These are phyloP conservation scores for Hyaloscypha hepaticicola DNA, from an alignment of 495 filamentous ascomycete species.

Conservation along the genomic window DNA sequence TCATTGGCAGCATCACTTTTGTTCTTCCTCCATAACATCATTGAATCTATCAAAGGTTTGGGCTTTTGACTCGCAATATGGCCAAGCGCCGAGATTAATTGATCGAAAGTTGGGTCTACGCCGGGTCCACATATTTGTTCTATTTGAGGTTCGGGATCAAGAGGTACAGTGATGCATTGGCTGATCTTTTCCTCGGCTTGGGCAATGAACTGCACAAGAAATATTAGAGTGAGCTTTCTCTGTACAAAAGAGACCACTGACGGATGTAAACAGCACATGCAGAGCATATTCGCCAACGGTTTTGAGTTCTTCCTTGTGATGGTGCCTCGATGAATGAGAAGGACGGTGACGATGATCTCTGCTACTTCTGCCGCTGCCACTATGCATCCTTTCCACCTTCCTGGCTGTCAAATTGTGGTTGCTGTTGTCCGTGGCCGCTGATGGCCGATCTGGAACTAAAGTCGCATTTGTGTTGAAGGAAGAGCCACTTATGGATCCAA, in stretches of 20 bases:
- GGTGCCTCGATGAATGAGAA: slow-evolving; percentile 72
- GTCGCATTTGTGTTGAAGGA: slow-evolving; percentile 32
- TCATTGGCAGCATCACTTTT: slow-evolving; percentile 84
- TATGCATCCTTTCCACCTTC: slow-evolving; percentile 63
- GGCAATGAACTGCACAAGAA: slow-evolving; percentile 56
- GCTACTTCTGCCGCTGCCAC: slow-evolving; percentile 60
- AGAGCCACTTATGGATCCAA: slow-evolving; percentile 26
- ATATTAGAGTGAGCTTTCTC: slow-evolving; percentile 27
- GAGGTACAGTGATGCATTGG: slow-evolving; percentile 70
- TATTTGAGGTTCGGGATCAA: slow-evolving; percentile 75
- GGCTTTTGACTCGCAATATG: slow-evolving; percentile 93
- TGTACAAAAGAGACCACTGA: slow-evolving; percentile 40
- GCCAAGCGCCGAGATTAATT: slow-evolving; percentile 87
- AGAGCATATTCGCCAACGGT: slow-evolving; percentile 95
- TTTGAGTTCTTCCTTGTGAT: slow-evolving; percentile 71
- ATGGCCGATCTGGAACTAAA: slow-evolving; percentile 22
- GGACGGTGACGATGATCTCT: slow-evolving; percentile 75
- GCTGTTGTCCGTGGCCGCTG: slow-evolving; percentile 22
- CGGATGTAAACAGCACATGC: slow-evolving; percentile 92
- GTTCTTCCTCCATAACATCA: slow-evolving; percentile 95
- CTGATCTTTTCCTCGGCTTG: slow-evolving; percentile 94
- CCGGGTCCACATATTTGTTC: slow-evolving; percentile 88
- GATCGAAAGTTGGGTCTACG: slow-evolving; percentile 88
- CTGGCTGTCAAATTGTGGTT: slow-evolving; percentile 37
- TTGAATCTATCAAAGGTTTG: slow-evolving; percentile 91